phyloP scores from a whole-genome alignment of 1,284 basidiomycete genomes.

The Pascua guehoae region DNA sequence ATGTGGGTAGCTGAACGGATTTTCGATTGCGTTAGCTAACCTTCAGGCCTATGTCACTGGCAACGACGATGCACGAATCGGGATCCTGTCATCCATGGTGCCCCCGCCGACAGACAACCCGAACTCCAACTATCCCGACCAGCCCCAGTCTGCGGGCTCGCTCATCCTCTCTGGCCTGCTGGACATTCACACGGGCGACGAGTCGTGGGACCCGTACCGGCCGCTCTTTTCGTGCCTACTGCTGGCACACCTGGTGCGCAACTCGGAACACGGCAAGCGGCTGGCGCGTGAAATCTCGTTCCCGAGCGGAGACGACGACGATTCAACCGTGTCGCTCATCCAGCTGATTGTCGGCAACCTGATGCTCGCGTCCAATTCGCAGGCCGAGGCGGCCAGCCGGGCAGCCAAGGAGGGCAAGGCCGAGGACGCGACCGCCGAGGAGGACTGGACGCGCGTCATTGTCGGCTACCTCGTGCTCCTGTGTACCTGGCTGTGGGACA shows the following conservation, averaged over 20 bases:
- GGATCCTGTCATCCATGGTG: constrained; percentile 46
- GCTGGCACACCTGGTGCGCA: constrained; percentile 54
- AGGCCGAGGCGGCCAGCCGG: constrained; percentile 50
- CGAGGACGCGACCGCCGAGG: constrained; percentile 44
- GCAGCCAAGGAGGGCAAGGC: constrained; percentile 37
- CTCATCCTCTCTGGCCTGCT: constrained; percentile 54
- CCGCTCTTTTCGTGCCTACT: constrained; percentile 54
- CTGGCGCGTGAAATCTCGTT: constrained; percentile 53
- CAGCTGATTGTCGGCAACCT: constrained; percentile 59
- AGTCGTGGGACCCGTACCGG: constrained; percentile 54
- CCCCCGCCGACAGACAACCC: constrained; percentile 29
- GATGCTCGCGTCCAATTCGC: constrained; percentile 59
- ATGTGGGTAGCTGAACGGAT: constrained; percentile 36
- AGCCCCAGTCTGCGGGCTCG: constrained; percentile 50
- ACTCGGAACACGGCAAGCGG: constrained; percentile 56
- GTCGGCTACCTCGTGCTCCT: constrained; percentile 80
- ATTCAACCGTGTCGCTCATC: constrained; percentile 55
- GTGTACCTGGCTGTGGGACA: constrained; percentile 95
- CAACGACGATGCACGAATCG: constrained; percentile 47
- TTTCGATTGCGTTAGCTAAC: neutral
- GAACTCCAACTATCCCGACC: constrained; percentile 23
- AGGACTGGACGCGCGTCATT: constrained; percentile 85
- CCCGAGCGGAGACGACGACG: constrained; percentile 48
- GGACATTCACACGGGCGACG: constrained; percentile 39
- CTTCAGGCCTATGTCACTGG: constrained; percentile 43